These are phyloP conservation scores for Sungouiella thailandica DNA, from an alignment of 805 yeast species.

Conservation along the genomic window DNA sequence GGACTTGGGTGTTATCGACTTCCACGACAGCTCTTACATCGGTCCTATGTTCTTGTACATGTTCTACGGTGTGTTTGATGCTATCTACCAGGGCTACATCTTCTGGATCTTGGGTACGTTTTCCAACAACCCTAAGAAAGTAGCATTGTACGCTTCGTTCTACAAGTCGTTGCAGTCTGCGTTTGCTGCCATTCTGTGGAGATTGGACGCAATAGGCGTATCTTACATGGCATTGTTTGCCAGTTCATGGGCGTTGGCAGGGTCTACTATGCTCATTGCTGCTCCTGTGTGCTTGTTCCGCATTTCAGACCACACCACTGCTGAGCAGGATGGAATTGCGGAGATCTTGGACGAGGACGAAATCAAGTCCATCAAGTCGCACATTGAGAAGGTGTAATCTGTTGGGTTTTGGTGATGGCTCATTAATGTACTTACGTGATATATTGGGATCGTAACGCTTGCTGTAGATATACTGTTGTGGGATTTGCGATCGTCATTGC, in stretches of 20 bases:
- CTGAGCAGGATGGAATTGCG: slow-evolving; percentile 27
- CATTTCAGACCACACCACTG: slow-evolving; percentile 41
- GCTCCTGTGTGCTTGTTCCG: slow-evolving; percentile 41
- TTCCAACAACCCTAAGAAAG: slow-evolving; percentile 52
- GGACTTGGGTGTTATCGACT: slow-evolving; percentile 36
- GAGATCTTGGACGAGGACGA: slow-evolving; percentile 21
- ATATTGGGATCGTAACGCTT: too few relatives aligned
- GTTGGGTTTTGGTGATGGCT: too few relatives aligned
- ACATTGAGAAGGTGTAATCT: not conserved
- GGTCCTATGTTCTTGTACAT: slow-evolving; percentile 62
- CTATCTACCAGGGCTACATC: slow-evolving; percentile 53
- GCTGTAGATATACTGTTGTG: too few relatives aligned
- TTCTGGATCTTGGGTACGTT: slow-evolving; percentile 59
- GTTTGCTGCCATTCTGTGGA: slow-evolving; percentile 59
- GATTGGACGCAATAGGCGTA: slow-evolving; percentile 41
- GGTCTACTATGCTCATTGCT: slow-evolving; percentile 45
- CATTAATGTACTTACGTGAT: too few relatives aligned
- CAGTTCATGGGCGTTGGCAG: slow-evolving; percentile 48
- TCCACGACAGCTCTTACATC: slow-evolving; percentile 41
- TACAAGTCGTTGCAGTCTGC: slow-evolving; percentile 64
- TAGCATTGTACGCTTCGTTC: slow-evolving; percentile 54
- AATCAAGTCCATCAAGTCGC: not conserved
- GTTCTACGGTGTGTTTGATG: slow-evolving; percentile 57
- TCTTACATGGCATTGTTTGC: slow-evolving; percentile 42
- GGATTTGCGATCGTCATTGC: too few relatives aligned